Evolutionary conservation across 441 rosid species (phyloP).

Genomic region (Macaranga tanarius): DNA sequence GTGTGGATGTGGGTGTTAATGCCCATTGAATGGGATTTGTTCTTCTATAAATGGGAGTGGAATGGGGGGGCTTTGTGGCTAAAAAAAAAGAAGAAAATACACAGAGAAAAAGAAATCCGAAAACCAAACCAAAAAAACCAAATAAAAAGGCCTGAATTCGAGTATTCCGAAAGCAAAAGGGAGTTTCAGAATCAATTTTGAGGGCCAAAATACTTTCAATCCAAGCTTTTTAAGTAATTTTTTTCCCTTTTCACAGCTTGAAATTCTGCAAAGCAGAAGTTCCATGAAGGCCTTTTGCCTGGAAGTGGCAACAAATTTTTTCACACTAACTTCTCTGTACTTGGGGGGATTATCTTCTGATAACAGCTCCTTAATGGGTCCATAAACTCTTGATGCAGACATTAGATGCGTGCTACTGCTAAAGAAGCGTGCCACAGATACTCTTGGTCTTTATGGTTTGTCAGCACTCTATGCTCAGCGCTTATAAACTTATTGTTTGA

Average conservation of each 20-base stretch:
- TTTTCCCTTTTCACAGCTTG: slow-evolving; percentile 8
- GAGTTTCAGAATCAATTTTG: too few relatives aligned
- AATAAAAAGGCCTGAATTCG: too few relatives aligned
- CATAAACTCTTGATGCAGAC: slow-evolving; percentile 14
- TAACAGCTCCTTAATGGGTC: slow-evolving; percentile 19
- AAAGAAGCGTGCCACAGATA: slow-evolving; percentile 58
- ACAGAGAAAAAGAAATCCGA: too few relatives aligned
- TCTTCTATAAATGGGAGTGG: too few relatives aligned
- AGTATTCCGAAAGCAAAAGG: too few relatives aligned
- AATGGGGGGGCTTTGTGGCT: too few relatives aligned
- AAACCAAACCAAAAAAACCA: too few relatives aligned
- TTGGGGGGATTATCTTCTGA: slow-evolving; percentile 13
- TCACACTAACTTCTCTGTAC: slow-evolving; percentile 6
- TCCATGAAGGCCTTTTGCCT: slow-evolving; percentile 21
- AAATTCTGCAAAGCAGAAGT: slow-evolving; percentile 16
- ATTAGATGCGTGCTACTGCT: slow-evolving; percentile 21
- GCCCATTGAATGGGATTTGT: too few relatives aligned
- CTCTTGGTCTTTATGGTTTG: slow-evolving; percentile 41
- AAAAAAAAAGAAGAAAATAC: too few relatives aligned
- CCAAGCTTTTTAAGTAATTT: too few relatives aligned
- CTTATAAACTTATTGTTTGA: slow-evolving; percentile 56
- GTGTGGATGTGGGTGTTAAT: too few relatives aligned
- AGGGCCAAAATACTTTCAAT: too few relatives aligned
- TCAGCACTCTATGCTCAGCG: slow-evolving; percentile 53
- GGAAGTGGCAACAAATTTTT: background rate